These are phyloP conservation scores for Microdochium nivale DNA, from an alignment of 2,329 filamentous ascomycete species.

Conservation along the genomic window DNA sequence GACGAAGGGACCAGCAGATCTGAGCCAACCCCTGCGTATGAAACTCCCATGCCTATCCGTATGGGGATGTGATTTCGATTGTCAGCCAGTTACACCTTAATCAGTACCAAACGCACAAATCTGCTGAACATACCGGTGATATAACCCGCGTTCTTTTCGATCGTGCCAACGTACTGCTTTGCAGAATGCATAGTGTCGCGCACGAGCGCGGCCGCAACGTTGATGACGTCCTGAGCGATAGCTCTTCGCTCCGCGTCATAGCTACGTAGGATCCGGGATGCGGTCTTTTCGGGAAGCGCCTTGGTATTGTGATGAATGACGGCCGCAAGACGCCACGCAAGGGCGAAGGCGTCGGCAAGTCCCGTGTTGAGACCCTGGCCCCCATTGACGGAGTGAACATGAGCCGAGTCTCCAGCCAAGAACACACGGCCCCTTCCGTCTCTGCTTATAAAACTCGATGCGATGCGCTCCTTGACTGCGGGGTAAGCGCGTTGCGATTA, in stretches of 20 bases:
- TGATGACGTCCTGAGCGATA: slow-evolving; percentile 34
- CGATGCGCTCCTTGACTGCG: slow-evolving; percentile 34
- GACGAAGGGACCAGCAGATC: slow-evolving; percentile 23
- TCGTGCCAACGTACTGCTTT: slow-evolving; percentile 35
- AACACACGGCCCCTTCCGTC: slow-evolving; percentile 35
- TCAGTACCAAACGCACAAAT: too few relatives aligned
- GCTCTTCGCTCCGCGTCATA: slow-evolving; percentile 35
- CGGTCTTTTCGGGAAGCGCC: slow-evolving; percentile 10
- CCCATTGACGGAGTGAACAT: slow-evolving; percentile 46
- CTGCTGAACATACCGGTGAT: slow-evolving; percentile 34
- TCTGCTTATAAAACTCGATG: slow-evolving; percentile 27
- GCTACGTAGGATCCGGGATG: slow-evolving; percentile 26
- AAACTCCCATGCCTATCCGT: slow-evolving; percentile 29
- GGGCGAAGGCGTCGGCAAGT: slow-evolving; percentile 44
- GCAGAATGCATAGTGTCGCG: slow-evolving; percentile 33
- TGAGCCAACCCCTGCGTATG: slow-evolving; percentile 25
- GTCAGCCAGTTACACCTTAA: too few relatives aligned
- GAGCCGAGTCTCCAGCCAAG: slow-evolving; percentile 47
- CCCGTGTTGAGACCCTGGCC: slow-evolving; percentile 53
- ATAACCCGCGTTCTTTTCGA: slow-evolving; percentile 37
- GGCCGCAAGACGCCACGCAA: slow-evolving; percentile 41
- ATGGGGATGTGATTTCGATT: too few relatives aligned
- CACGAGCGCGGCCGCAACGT: slow-evolving; percentile 35
- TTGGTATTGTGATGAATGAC: slow-evolving; percentile 14
- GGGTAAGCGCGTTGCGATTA: too few relatives aligned